Conservation (phyloP, 2,329 filamentous ascomycete genomes). For the Trichophaea hybrida region DNA sequence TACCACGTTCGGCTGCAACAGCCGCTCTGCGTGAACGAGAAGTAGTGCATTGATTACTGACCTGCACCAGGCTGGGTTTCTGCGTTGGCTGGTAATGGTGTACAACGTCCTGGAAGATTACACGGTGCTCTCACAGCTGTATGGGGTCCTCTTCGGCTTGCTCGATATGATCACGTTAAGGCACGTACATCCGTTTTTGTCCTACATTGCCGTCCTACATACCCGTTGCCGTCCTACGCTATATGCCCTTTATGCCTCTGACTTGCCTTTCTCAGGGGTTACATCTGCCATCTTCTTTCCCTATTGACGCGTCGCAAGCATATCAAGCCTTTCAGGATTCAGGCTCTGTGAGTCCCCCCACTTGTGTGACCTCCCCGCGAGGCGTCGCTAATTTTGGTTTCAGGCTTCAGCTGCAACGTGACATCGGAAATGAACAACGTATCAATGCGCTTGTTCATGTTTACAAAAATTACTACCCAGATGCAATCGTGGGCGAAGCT, state of each 20-base stretch:
- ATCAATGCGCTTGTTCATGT: constrained; percentile 60
- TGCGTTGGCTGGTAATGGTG: constrained; percentile 66
- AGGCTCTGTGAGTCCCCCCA: constrained; percentile 45
- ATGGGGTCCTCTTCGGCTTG: constrained; percentile 64
- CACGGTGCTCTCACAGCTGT: constrained; percentile 50
- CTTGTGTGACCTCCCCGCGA: background rate
- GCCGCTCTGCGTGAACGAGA: background rate
- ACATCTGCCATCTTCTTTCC: constrained; percentile 63
- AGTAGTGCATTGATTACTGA: constrained; percentile 3
- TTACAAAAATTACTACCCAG: constrained; percentile 85
- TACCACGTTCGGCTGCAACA: constrained; percentile 3
- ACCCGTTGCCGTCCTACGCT: too few relatives aligned
- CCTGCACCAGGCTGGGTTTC: constrained; percentile 45
- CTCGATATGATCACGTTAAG: constrained; percentile 66
- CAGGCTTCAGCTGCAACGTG: constrained; percentile 31
- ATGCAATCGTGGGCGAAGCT: constrained; percentile 56
- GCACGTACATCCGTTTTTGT: constrained; percentile 32
- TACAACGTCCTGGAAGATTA: constrained; percentile 56
- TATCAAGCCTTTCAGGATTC: constrained; percentile 70
- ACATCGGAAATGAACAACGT: constrained; percentile 54
- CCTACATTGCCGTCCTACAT: too few relatives aligned
- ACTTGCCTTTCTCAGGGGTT: constrained; percentile 33
- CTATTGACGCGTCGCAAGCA: constrained; percentile 67
- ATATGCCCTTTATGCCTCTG: constrained; percentile 2
- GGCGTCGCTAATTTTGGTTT: background rate